These are phyloP conservation scores for Epichloe elymi DNA, from an alignment of 2,329 filamentous ascomycete species.

Conservation along the genomic window DNA sequence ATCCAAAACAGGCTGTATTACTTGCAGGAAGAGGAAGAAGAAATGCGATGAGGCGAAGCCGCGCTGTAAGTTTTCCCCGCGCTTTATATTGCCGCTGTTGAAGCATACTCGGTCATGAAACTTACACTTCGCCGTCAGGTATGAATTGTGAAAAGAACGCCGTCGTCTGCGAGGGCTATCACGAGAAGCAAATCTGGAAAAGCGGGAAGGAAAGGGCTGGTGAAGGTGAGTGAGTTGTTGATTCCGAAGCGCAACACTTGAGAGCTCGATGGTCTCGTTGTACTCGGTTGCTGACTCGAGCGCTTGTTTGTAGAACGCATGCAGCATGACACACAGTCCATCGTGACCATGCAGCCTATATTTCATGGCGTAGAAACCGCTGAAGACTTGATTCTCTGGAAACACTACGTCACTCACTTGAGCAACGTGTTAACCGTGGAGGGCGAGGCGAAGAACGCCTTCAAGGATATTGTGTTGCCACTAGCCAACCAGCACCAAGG, in stretches of 20 bases:
- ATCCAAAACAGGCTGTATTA: conserved; percentile 56
- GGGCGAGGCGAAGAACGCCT: conserved; percentile 69
- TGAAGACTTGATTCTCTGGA: conserved; percentile 68
- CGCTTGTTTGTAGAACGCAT: conserved; percentile 27
- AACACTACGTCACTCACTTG: conserved; percentile 69
- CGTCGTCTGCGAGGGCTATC: conserved; percentile 82
- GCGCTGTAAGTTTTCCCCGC: conserved; percentile 32
- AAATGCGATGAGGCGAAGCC: conserved; percentile 60
- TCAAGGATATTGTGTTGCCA: conserved; percentile 70
- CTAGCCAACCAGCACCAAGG: conserved; percentile 69
- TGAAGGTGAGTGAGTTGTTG: conserved; percentile 39
- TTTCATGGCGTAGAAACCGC: conserved; percentile 72
- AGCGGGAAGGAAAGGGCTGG: conserved; percentile 67
- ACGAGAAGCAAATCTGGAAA: conserved; percentile 75
- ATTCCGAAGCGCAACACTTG: neutral
- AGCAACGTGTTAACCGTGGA: conserved; percentile 74
- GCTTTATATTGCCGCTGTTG: neutral
- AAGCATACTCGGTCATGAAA: neutral
- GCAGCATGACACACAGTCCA: conserved; percentile 34
- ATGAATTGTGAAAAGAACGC: conserved; percentile 90
- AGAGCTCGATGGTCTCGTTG: neutral
- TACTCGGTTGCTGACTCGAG: neutral
- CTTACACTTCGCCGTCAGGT: conserved; percentile 30
- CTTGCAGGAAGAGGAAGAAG: conserved; percentile 56
- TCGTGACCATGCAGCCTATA: conserved; percentile 48